Percentiles rank a stretch among this genome's conserved stretches.
Evolutionary conservation across 139 green algal species (phyloP).

Genomic region (Haematococcus lacustris): DNA sequence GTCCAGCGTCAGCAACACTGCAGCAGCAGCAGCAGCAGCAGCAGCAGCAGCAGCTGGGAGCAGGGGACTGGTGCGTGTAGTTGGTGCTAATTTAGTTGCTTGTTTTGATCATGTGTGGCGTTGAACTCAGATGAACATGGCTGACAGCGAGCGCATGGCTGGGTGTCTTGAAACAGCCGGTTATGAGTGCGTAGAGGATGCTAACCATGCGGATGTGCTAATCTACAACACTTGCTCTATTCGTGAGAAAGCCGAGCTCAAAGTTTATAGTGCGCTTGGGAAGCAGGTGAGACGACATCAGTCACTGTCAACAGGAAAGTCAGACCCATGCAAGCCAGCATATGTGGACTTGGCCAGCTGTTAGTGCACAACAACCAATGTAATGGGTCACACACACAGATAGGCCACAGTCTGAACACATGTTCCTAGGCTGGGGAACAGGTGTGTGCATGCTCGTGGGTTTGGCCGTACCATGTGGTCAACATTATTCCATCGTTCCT

Average conservation of each 20-base stretch:
- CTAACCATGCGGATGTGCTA: slow-evolving; percentile 80
- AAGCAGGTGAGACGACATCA: slow-evolving; percentile 62
- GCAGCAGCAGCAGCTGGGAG: neutral
- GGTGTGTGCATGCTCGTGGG: neutral
- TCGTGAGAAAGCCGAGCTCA: slow-evolving; percentile 92
- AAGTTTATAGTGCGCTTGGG: slow-evolving; percentile 89
- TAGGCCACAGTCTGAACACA: neutral
- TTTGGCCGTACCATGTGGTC: neutral
- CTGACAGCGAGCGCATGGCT: slow-evolving; percentile 93
- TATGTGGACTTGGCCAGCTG: neutral
- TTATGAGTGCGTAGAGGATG: slow-evolving; percentile 78
- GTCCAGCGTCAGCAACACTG: neutral
- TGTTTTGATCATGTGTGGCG: neutral
- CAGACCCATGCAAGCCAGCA: neutral
- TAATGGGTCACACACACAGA: neutral
- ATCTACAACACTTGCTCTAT: slow-evolving; percentile 99
- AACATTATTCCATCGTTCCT: neutral
- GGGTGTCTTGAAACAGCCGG: slow-evolving; percentile 79
- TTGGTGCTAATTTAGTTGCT: too few species aligned
- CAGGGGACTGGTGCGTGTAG: too few species aligned
- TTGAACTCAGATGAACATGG: slow-evolving; percentile 84
- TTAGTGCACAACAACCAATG: neutral
- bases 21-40: neutral
- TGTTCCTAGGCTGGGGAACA: neutral
- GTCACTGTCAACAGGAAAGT: slow-evolving; percentile 11